These are phyloP conservation scores for Pleurotus salmoneostramineus DNA, from an alignment of 768 basidiomycete genomes.

Conservation along the genomic window DNA sequence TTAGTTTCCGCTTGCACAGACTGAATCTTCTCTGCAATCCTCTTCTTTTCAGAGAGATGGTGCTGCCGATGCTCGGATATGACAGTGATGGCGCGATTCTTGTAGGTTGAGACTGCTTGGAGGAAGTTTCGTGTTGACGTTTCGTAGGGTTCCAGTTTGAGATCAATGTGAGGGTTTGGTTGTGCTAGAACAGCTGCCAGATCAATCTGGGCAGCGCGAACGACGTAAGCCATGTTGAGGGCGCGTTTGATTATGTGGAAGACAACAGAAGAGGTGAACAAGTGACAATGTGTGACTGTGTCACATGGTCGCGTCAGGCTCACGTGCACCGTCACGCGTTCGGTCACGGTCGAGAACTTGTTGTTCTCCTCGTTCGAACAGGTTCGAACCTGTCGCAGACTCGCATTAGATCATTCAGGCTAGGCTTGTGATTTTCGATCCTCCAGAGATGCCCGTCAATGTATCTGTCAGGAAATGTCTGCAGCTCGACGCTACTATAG, in stretches of 20 bases:
- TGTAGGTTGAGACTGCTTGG: slow-evolving; percentile 69
- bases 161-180: slow-evolving; percentile 58
- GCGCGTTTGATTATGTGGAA: neutral
- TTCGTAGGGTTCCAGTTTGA: slow-evolving; percentile 58
- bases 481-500: neutral
- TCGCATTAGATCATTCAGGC: no score
- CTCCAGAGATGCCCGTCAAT: neutral
- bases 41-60: slow-evolving; percentile 61
- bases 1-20: slow-evolving; percentile 67
- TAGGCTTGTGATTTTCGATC: no score
- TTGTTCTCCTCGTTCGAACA: neutral
- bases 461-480: neutral
- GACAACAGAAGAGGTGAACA: neutral
- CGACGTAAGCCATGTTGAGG: slow-evolving; percentile 15
- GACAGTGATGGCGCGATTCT: slow-evolving; percentile 62
- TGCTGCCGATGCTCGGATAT: slow-evolving; percentile 64
- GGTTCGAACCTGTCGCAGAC: neutral
- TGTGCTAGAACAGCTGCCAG: slow-evolving; percentile 53
- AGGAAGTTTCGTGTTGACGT: slow-evolving; percentile 68
- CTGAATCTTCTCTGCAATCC: slow-evolving; percentile 54
- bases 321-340: neutral
- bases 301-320: neutral
- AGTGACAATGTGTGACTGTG: neutral
- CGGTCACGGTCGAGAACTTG: neutral
- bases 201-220: slow-evolving; percentile 55